These are phyloP conservation scores for Eimeria zaria DNA, from an alignment of 169 alveolate species.

Conservation along the genomic window DNA sequence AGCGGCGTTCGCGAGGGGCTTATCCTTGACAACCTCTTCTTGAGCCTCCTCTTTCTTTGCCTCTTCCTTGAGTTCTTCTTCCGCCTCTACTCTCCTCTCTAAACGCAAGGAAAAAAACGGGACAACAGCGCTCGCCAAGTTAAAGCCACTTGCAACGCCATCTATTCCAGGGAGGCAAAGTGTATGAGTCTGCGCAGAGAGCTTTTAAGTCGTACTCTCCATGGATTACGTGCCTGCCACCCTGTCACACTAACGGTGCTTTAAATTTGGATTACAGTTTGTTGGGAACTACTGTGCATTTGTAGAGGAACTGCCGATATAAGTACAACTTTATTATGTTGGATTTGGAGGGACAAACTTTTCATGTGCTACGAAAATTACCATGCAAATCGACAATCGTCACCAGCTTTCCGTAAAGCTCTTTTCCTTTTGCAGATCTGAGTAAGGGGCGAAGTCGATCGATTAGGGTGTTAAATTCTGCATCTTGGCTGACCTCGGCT, in stretches of 20 bases:
- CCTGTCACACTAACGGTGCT: not conserved
- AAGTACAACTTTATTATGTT: not conserved
- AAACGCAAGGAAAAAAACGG: not conserved
- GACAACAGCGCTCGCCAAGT: not conserved
- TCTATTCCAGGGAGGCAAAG: not conserved
- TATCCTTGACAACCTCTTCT: conserved; percentile 14
- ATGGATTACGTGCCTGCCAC: not conserved
- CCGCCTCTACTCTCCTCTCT: conserved; percentile 30
- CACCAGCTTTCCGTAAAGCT: conserved; percentile 2
- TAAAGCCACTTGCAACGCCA: not conserved
- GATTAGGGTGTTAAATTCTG: not conserved
- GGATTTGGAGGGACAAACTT: not conserved
- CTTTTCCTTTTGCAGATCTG: conserved; percentile 39
- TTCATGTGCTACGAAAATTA: not conserved
- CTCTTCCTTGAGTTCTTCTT: conserved; percentile 38
- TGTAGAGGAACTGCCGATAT: not conserved
- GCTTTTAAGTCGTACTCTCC: not conserved
- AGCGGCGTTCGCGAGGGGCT: not conserved
- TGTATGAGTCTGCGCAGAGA: not conserved
- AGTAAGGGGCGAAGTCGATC: conserved; percentile 43
- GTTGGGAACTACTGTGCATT: not conserved
- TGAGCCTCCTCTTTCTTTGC: conserved; percentile 14
- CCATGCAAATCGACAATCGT: conserved; percentile 46
- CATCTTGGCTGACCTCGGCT: not conserved
- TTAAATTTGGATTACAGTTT: not conserved